These are phyloP conservation scores for Penicillium sp. DNA, from an alignment of 2,329 filamentous ascomycete species.

Conservation along the genomic window DNA sequence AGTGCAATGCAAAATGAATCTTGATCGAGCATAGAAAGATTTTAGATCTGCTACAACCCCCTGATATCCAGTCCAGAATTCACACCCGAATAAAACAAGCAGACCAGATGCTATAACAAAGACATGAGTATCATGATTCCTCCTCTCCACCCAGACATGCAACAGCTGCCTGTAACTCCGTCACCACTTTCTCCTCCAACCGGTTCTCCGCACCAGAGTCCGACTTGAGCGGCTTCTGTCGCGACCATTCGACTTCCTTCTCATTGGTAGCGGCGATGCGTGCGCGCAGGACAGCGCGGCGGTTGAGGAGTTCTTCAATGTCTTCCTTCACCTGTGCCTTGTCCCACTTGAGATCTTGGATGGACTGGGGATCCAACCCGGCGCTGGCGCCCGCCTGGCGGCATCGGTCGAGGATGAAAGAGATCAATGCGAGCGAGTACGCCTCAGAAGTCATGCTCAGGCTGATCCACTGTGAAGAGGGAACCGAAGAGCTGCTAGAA, in stretches of 20 bases:
- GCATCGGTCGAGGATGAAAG: constrained; percentile 66
- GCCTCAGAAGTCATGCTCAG: constrained; percentile 72
- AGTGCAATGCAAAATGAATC: constrained; percentile 11
- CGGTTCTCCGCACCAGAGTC: constrained; percentile 56
- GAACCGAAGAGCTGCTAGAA: constrained; percentile 50
- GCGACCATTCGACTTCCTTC: constrained; percentile 64
- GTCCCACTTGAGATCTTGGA: constrained; percentile 75
- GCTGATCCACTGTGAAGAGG: constrained; percentile 62
- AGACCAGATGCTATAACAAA: constrained; percentile 15
- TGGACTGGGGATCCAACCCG: constrained; percentile 58
- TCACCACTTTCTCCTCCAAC: constrained; percentile 73
- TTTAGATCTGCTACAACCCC: constrained; percentile 16
- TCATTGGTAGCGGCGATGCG: constrained; percentile 70
- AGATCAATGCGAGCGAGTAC: constrained; percentile 74
- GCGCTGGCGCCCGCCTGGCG: constrained; percentile 61
- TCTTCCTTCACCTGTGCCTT: constrained; percentile 70
- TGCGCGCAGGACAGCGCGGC: constrained; percentile 66
- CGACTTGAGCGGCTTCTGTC: constrained; percentile 41
- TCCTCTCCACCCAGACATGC: constrained; percentile 43
- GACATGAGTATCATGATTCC: constrained; percentile 27
- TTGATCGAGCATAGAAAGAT: too few species aligned
- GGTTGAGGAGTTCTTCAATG: constrained; percentile 75
- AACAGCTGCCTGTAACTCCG: constrained; percentile 60
- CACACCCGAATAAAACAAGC: constrained; percentile 8
- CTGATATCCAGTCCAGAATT: constrained; percentile 12